Evolutionary conservation across 495 filamentous ascomycete genomes (phyloP), one percentile per base, ranked within the genome.

Genomic region (Penicillium malachiteum): DNA sequence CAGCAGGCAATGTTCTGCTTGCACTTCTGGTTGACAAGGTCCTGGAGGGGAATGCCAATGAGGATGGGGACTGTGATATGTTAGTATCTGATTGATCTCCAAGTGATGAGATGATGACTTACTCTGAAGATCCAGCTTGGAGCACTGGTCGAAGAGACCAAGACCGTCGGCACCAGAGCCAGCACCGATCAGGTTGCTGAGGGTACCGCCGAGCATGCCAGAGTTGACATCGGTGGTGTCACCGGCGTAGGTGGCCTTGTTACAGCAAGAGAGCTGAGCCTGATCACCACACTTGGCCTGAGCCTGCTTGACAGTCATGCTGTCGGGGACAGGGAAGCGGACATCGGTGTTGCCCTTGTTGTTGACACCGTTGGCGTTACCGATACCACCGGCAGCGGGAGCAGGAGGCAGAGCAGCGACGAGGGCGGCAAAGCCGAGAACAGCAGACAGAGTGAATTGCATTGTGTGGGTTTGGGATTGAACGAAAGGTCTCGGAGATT

Each of bases 1-100:
- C 77, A 81, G 69, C 78, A 80, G 55, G 77, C 78, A 60, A 77
- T 73, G 61, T 75, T 78, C 75, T 79, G 75, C 69, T 80, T 79
- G 73, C 78, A 81, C 63, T 76, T 61, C 69, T 67, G 71, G 62
- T 80, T 71, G 56, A 80, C 70, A 39, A 78, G 33, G 52, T 81
- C 76, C 48, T 71, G 51, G 32, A 76, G 41, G 51, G 70, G 69
- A 52, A 81, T 54, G 32, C 62, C 63, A 42, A 67, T 57, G 34
- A 55, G 13, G 39, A 67, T 55, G 35, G 72, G 69, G 51, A 72
- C 63, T 71, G 40, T 7, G 16, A 18, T 7, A 17, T 37, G 51
- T 64, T 60, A 70, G 59, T 48, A 32, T n/a, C 5, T 10, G 7
- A 10, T 5, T 17, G 18, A 26, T 18, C 9, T 3, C 9, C 11